phyloP scores from a whole-genome alignment of 148 eudicot genomes.

The Spergularia marina region DNA sequence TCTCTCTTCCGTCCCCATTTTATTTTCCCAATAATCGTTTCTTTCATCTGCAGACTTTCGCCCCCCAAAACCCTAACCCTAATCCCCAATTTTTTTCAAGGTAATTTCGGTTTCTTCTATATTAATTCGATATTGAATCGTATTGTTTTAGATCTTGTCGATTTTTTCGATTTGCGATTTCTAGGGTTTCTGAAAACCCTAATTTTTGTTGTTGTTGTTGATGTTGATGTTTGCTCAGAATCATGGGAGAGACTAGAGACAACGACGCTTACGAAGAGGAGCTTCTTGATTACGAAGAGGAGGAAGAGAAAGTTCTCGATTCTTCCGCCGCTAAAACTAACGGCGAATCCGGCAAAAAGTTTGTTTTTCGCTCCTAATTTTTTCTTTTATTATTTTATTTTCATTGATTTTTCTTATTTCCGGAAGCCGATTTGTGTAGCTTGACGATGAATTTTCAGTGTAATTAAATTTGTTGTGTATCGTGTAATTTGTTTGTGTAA shows the following conservation, averaged over 20 bases:
- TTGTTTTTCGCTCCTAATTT: constrained; percentile 9
- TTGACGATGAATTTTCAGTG: no score
- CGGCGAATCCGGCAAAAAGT: constrained; percentile 55
- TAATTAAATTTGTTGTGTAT: neutral
- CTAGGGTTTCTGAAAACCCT: constrained; percentile 17
- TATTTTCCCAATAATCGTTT: constrained; percentile 28
- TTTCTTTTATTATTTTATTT: neutral
- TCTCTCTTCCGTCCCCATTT: constrained; percentile 16
- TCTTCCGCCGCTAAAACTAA: constrained; percentile 39
- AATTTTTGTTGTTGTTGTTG: constrained; percentile 1
- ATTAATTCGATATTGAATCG: neutral
- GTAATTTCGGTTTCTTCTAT: constrained; percentile 4
- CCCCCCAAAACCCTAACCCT: constrained; percentile 33
- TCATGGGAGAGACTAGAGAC: constrained; percentile 50
- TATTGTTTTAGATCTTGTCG: constrained; percentile 3
- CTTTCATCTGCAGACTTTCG: constrained; percentile 19
- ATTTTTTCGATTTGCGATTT: neutral
- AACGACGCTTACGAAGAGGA: constrained; percentile 57
- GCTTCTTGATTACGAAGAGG: constrained; percentile 63
- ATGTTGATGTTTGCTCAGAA: constrained; percentile 8
- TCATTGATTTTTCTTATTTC: neutral
- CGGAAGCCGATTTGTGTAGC: neutral
- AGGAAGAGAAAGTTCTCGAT: constrained; percentile 54
- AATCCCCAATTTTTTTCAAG: constrained; percentile 18
- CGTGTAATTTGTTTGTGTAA: neutral